Conservation (phyloP, 2,329 filamentous ascomycete species). For the Drechslera avenae region DNA sequence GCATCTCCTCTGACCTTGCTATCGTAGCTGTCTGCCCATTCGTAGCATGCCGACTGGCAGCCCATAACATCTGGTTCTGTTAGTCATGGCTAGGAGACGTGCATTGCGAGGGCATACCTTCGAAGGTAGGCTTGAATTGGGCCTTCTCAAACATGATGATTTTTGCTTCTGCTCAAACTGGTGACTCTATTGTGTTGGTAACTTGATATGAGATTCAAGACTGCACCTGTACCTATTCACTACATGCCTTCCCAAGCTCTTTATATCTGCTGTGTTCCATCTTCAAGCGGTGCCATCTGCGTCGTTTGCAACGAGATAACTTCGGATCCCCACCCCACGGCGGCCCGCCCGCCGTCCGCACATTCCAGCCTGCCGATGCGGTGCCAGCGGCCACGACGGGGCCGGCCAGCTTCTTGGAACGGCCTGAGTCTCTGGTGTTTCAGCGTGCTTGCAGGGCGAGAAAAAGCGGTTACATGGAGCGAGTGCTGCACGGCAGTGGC, state of each 20-base stretch:
- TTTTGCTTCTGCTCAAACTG: neutral
- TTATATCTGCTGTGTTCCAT: constrained; percentile 27
- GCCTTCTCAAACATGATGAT: constrained; percentile 39
- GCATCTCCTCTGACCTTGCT: constrained; percentile 53
- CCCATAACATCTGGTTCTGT: constrained; percentile 55
- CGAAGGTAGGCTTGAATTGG: constrained; percentile 42
- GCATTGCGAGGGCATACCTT: constrained; percentile 31
- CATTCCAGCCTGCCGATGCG: constrained; percentile 22
- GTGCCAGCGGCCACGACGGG: constrained; percentile 28
- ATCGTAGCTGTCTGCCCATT: constrained; percentile 71
- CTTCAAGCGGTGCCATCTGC: constrained; percentile 15
- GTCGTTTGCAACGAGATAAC: constrained; percentile 19
- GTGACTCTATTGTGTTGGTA: neutral
- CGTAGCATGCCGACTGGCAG: constrained; percentile 58
- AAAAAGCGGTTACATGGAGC: neutral
- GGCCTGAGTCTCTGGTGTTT: constrained; percentile 25
- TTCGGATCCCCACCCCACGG: constrained; percentile 44
- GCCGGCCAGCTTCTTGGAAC: constrained; percentile 30
- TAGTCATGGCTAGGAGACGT: constrained; percentile 15
- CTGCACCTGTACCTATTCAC: neutral
- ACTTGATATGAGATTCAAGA: constrained; percentile 1
- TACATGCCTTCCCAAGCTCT: constrained; percentile 15
- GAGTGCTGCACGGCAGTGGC: constrained; percentile 5
- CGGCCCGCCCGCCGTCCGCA: constrained; percentile 24
- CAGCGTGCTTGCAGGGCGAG: constrained; percentile 2